phyloP scores from a whole-genome alignment of 2,329 filamentous ascomycete species.

The Monilinia laxa region DNA sequence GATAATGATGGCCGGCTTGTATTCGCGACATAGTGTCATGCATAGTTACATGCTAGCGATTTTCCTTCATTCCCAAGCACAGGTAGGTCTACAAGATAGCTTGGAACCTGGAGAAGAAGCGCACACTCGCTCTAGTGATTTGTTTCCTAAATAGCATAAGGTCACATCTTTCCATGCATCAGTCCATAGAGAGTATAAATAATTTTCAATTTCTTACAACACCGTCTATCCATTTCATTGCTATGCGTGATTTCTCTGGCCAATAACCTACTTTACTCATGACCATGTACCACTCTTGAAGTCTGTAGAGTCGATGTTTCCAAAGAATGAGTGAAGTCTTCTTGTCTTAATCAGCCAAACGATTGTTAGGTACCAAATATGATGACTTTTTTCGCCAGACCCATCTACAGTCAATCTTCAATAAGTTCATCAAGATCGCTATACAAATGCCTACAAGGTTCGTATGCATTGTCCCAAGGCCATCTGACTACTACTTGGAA shows the following conservation, averaged over 20 bases:
- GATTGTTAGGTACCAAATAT: neutral
- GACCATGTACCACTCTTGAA: neutral
- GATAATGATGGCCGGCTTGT: no score
- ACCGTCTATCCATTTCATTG: neutral
- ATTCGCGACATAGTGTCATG: neutral
- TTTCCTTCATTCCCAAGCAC: neutral
- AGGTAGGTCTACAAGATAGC: neutral
- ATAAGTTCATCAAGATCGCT: neutral
- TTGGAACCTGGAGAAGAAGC: neutral
- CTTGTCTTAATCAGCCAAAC: neutral
- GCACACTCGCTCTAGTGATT: neutral
- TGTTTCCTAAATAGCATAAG: neutral
- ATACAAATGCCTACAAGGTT: neutral
- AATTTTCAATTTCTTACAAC: neutral
- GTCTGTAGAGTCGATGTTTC: neutral
- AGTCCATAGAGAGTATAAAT: neutral
- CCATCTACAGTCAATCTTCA: neutral
- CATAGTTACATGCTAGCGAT: neutral
- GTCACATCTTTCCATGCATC: neutral
- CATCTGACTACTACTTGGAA: neutral
- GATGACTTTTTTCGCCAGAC: neutral
- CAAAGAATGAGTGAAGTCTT: neutral
- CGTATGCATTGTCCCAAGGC: neutral
- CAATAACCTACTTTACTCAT: neutral
- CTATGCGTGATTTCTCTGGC: neutral